Evolutionary conservation across 306 rosid species (phyloP).

Genomic region (Cicer cuneatum): DNA sequence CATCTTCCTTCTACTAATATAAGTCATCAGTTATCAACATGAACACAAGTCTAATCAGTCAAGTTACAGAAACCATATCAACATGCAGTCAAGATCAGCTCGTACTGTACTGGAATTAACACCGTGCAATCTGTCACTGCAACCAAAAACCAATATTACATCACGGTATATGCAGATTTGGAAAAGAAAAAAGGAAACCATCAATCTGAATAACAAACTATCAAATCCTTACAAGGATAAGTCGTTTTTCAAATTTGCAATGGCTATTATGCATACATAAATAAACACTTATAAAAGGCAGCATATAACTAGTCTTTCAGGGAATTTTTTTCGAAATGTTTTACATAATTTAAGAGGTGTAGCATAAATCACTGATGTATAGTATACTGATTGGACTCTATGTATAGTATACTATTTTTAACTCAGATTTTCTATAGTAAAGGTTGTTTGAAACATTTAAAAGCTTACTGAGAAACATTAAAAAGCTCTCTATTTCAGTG

Average conservation of each 20-base stretch:
- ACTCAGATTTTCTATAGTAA: slow-evolving; percentile 7
- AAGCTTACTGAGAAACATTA: slow-evolving; percentile 67
- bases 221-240: background rate
- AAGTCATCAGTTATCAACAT: slow-evolving; percentile 35
- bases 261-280: background rate
- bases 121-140: slow-evolving; percentile 52
- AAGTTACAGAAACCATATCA: slow-evolving; percentile 52
- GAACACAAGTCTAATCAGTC: slow-evolving; percentile 34
- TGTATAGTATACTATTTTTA: background rate
- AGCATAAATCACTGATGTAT: background rate
- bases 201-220: slow-evolving; percentile 7
- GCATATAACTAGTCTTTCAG: background rate
- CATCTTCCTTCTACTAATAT: slow-evolving; percentile 42
- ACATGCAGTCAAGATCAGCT: slow-evolving; percentile 47
- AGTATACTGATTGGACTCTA: background rate
- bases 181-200: background rate
- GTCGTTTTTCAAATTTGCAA: background rate
- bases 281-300: background rate
- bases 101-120: slow-evolving; percentile 46
- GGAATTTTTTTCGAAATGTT: background rate
- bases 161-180: slow-evolving; percentile 34
- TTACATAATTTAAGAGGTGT: background rate
- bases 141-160: slow-evolving; percentile 43
- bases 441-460: slow-evolving; percentile 56
- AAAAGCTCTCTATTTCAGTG: background rate